Conservation (phyloP, 306 rosid species). For the Rosa chinensis region DNA sequence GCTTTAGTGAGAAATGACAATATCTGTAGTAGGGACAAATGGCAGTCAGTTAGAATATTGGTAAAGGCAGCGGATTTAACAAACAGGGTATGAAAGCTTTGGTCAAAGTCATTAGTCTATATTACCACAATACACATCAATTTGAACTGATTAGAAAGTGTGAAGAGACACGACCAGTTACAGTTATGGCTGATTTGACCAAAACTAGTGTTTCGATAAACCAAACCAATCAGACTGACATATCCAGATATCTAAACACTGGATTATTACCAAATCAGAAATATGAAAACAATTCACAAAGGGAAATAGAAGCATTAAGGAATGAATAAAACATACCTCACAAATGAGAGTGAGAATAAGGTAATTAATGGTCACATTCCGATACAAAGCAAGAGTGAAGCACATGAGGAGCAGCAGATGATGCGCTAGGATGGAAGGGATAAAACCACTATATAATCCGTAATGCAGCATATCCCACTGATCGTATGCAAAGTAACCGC, state of each 20-base stretch:
- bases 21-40: not conserved
- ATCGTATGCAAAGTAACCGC: slow-evolving; percentile 97
- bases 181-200: not conserved
- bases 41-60: not conserved
- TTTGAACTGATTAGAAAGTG: not conserved
- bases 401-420: slow-evolving; percentile 87
- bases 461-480: slow-evolving; percentile 91
- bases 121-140: not conserved
- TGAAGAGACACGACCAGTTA: not conserved
- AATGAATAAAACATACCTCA: slow-evolving; percentile 51
- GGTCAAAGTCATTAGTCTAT: not conserved
- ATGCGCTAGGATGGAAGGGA: slow-evolving; percentile 82
- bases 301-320: slow-evolving; percentile 3
- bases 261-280: not conserved
- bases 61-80: not conserved
- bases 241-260: not conserved
- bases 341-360: slow-evolving; percentile 94
- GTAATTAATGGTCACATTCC: slow-evolving; percentile 90
- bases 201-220: not conserved
- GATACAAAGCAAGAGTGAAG: slow-evolving; percentile 87
- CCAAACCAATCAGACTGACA: not conserved
- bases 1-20: not conserved
- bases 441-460: slow-evolving; percentile 67
- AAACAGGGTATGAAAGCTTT: not conserved
- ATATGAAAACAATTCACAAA: not conserved